These are phyloP conservation scores for Cryptococcus hybrid DNA, from an alignment of 1,284 basidiomycete genomes.

Conservation along the genomic window DNA sequence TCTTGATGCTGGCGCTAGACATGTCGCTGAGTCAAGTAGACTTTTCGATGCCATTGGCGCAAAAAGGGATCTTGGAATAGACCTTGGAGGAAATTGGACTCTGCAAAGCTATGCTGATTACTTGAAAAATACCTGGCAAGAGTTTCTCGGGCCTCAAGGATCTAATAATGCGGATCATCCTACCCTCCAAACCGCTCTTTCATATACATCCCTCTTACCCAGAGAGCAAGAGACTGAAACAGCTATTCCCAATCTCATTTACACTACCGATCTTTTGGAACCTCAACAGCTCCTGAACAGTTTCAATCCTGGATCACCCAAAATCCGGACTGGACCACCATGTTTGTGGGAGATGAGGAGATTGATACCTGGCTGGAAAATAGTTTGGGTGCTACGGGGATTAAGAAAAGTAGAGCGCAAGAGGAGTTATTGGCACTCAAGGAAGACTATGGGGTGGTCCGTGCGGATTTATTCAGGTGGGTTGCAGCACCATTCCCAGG, in stretches of 20 bases:
- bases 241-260: slow-evolving; percentile 16
- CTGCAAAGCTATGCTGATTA: slow-evolving; percentile 5
- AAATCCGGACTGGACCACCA: slow-evolving; percentile 20
- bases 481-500: not conserved
- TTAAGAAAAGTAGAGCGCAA: not conserved
- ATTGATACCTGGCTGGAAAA: slow-evolving; percentile 21
- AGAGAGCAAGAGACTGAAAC: not conserved
- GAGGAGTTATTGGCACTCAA: slow-evolving; percentile 15
- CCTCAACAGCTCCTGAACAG: slow-evolving; percentile 10
- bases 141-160: slow-evolving; percentile 1
- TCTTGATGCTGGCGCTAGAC: not conserved
- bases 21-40: not conserved
- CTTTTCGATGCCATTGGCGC: not conserved
- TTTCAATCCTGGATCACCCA: slow-evolving; percentile 19
- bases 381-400: not conserved
- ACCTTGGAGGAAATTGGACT: slow-evolving; percentile 1
- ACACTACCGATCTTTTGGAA: slow-evolving; percentile 18
- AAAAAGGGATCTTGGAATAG: slow-evolving; percentile 7
- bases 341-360: slow-evolving; percentile 19
- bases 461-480: slow-evolving; percentile 29
- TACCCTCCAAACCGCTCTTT: not conserved
- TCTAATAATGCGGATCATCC: not conserved
- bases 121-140: slow-evolving; percentile 3
- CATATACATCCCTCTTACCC: slow-evolving; percentile 4
- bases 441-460: slow-evolving; percentile 14